A percentile compares a stretch with the other conserved stretches of the same genome.
Evolutionary conservation across 164 flowering plant species (phyloP).

Genomic region (Chimonanthus salicifolius): DNA sequence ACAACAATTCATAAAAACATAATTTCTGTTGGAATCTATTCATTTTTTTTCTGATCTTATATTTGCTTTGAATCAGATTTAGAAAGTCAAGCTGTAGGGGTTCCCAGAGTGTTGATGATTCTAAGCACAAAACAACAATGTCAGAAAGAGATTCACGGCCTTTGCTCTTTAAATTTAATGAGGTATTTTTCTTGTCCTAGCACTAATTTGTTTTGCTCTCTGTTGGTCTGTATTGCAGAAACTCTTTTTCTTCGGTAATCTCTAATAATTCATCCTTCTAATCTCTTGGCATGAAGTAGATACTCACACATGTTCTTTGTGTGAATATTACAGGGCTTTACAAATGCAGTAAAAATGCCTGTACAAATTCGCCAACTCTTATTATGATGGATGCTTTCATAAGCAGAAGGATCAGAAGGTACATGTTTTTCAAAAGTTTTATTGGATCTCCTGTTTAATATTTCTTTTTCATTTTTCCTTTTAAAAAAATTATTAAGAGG

Average conservation of each 20-base stretch:
- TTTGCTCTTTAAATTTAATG: constrained; percentile 77
- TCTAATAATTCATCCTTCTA: too few relatives aligned
- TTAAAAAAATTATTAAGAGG: too few relatives aligned
- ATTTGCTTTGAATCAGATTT: constrained; percentile 44
- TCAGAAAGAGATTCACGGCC: constrained; percentile 64
- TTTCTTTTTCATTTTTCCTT: too few relatives aligned
- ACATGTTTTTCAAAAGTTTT: too few relatives aligned
- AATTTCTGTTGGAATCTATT: neutral
- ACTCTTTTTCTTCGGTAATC: too few relatives aligned
- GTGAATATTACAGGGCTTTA: constrained; percentile 56
- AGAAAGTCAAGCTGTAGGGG: constrained; percentile 40
- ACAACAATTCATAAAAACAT: neutral
- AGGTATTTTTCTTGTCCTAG: constrained; percentile 38
- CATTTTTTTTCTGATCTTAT: neutral
- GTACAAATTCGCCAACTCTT: constrained; percentile 71
- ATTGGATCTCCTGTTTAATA: too few relatives aligned
- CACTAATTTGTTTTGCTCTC: neutral
- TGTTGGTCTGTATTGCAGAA: neutral
- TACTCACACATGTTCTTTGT: neutral
- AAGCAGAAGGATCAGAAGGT: too few relatives aligned
- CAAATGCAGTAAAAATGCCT: constrained; percentile 90
- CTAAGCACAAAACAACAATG: constrained; percentile 31
- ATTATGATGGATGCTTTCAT: constrained; percentile 14
- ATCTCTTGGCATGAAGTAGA: too few relatives aligned
- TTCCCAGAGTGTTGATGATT: constrained; percentile 26